These are phyloP conservation scores for Teratosphaeria nubilosa DNA, from an alignment of 2,329 filamentous ascomycete species.

Conservation along the genomic window DNA sequence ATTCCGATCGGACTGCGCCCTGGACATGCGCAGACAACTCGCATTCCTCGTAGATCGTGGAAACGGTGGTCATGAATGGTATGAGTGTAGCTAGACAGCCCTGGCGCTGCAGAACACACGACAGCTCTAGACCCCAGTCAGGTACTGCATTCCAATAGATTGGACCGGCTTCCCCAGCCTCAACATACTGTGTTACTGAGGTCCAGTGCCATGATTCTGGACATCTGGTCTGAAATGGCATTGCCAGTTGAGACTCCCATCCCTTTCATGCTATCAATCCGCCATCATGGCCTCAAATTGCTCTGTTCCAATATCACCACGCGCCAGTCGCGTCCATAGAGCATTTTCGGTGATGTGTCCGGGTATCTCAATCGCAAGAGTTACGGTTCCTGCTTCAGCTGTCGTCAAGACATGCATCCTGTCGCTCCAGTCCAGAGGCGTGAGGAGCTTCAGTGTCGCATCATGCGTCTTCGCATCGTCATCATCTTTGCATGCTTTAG, in stretches of 20 bases:
- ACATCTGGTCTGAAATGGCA: not conserved
- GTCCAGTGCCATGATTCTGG: not conserved
- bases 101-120: not conserved
- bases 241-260: not conserved
- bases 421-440: not conserved
- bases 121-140: not conserved
- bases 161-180: not conserved
- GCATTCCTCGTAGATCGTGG: not conserved
- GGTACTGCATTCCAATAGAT: not conserved
- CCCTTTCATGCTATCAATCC: not conserved
- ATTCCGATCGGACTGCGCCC: constrained; percentile 19
- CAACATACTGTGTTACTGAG: not conserved
- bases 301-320: not conserved
- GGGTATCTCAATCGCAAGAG: not conserved
- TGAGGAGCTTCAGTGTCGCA: not conserved
- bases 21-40: not conserved
- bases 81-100: not conserved
- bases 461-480: not conserved
- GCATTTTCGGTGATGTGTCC: not conserved
- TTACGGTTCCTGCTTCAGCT: not conserved
- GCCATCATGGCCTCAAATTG: not conserved
- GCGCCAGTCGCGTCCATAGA: not conserved
- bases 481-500: not conserved
- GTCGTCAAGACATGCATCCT: not conserved
- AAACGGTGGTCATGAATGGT: not conserved